Conservation (phyloP, 2,329 filamentous ascomycete genomes). For the Alternaria longipes region DNA sequence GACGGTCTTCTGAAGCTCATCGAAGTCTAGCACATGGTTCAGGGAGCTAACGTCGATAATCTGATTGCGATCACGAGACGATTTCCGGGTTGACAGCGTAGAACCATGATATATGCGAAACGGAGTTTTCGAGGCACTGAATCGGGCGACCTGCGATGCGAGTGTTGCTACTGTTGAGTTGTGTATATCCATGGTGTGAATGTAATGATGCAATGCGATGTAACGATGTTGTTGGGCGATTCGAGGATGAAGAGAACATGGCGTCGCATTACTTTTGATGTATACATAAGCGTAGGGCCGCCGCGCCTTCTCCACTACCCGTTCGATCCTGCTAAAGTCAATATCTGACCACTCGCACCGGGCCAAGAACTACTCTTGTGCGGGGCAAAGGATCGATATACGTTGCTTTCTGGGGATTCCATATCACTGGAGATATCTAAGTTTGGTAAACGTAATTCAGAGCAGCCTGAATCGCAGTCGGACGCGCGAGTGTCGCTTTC, state of each 20-base stretch:
- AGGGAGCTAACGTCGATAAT: conserved; percentile 61
- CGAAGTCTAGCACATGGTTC: conserved; percentile 58
- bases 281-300: conserved; percentile 35
- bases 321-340: conserved; percentile 25
- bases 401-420: neutral
- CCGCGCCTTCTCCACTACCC: conserved; percentile 35
- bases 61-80: conserved; percentile 51
- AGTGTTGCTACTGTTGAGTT: conserved; percentile 36
- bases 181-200: conserved; percentile 40
- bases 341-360: conserved; percentile 9
- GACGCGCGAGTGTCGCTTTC: neutral
- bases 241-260: conserved; percentile 13
- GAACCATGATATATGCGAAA: conserved; percentile 68
- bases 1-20: conserved; percentile 54
- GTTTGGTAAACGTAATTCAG: neutral
- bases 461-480: neutral
- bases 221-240: conserved; percentile 5
- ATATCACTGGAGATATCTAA: neutral
- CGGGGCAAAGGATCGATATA: conserved; percentile 6
- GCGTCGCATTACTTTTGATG: conserved; percentile 15
- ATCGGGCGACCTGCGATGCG: conserved; percentile 52
- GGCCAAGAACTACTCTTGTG: conserved; percentile 7
- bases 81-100: conserved; percentile 62
- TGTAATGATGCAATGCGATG: neutral
- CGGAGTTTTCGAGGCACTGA: conserved; percentile 55